Evolutionary conservation across 352 stramenopile genomes (phyloP).

Genomic region (Globisporangium alternatum): DNA sequence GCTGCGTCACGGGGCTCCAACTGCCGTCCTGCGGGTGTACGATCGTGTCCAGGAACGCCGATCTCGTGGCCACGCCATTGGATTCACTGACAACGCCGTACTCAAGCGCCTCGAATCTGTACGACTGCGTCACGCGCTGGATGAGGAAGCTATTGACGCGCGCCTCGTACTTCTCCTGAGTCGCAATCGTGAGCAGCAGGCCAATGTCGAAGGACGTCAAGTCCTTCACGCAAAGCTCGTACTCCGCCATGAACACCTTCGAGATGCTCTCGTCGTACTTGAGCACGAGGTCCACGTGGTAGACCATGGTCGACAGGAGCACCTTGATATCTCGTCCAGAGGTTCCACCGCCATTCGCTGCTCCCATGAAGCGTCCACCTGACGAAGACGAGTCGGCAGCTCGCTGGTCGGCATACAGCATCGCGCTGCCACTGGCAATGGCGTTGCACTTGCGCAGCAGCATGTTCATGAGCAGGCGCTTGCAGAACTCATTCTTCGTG

Average conservation of each 20-base stretch:
- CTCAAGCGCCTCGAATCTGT: constrained; percentile 12
- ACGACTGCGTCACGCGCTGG: constrained; percentile 26
- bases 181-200: constrained; percentile 39
- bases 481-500: constrained; percentile 30
- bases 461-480: constrained; percentile 32
- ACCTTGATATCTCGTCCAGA: constrained; percentile 24
- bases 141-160: constrained; percentile 27
- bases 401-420: constrained; percentile 13
- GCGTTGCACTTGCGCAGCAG: constrained; percentile 33
- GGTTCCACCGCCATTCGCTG: not conserved
- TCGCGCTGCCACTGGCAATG: constrained; percentile 3
- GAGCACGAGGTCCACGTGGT: constrained; percentile 50
- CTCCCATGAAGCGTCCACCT: not conserved
- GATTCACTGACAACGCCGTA: not conserved
- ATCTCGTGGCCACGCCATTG: constrained; percentile 7
- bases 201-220: constrained; percentile 44
- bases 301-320: constrained; percentile 51
- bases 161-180: constrained; percentile 29
- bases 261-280: constrained; percentile 40
- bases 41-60: constrained; percentile 26
- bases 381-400: not conserved
- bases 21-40: constrained; percentile 29
- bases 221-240: constrained; percentile 26
- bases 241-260: constrained; percentile 36
- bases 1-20: constrained; percentile 29